Evolutionary conservation across 1,139 yeast genomes (phyloP), one percentile per base, ranked within the genome.

Genomic region (Candida tetrigidarum): DNA sequence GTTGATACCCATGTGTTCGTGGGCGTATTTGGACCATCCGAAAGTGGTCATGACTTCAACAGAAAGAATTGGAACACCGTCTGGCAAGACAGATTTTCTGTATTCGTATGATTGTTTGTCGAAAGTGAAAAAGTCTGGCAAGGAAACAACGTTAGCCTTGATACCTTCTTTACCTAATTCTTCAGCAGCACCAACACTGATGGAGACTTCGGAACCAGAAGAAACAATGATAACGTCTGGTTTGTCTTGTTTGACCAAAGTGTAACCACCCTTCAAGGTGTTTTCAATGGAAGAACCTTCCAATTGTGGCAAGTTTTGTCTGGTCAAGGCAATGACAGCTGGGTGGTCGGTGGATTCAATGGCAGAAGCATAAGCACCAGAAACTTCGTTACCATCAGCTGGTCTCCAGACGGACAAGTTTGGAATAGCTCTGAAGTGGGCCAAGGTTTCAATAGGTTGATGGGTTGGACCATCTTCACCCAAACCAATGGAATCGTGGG

Each of bases 401-500:
- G 99, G 99, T 83, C 99, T 90, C 98, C 98, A 93, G 51, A 93
- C 98, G 69, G 86, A 82, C 61, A 84, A 64, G 81, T 95, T 95
- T 76, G 99, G 99, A 62, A 82, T 69, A 57, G 99, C 97, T 81
- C 99, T 90, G 75, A 95, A 84, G 74, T 93, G 99, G 51, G 98
- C 96, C 68, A 93, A 78, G 52, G 99, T 93, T 82, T 93, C 99
- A 62, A 93, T 90, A 72, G 99, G 99, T 80, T 93, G 99, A 76
- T 93, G 99, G 67, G 99, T 93, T 71, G 99, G 99, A 67, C 99
- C 99, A 68, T 93, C 99, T 80, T 93, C 99, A 77, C 99, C 99
- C 59, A 93, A 82, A 76, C 99, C 99, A 65, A 93, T 93, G 46
- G 99, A 93, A 75, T 93, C 99, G 75, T 93, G 99, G 56, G 99